phyloP scores from a whole-genome alignment of 2,329 filamentous ascomycete genomes.

The Trichophyton mentagrophytes region DNA sequence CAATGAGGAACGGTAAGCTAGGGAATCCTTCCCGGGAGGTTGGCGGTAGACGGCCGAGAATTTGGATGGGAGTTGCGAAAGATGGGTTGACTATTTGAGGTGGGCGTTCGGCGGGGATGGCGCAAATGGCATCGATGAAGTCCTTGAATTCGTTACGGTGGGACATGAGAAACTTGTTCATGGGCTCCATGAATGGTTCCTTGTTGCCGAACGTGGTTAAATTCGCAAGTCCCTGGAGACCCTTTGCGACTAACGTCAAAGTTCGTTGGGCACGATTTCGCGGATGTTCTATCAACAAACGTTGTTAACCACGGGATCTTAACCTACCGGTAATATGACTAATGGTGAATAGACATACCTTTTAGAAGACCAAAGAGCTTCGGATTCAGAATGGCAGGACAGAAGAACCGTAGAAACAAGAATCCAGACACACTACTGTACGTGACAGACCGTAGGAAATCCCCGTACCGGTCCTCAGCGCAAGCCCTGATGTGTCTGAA shows the following conservation, averaged over 20 bases:
- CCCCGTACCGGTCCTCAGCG: conserved; percentile 86
- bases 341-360: conserved; percentile 30
- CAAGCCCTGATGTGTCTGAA: conserved; percentile 86
- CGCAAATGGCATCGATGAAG: conserved; percentile 77
- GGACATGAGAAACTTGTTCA: conserved; percentile 73
- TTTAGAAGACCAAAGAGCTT: conserved; percentile 80
- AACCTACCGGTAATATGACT: too few relatives aligned
- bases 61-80: conserved; percentile 86
- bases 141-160: conserved; percentile 71
- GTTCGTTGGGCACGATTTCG: conserved; percentile 72
- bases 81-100: conserved; percentile 58
- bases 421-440: conserved; percentile 95
- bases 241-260: conserved; percentile 83
- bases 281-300: conserved; percentile 54
- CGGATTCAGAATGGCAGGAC: conserved; percentile 87
- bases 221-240: conserved; percentile 79
- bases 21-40: conserved; percentile 84
- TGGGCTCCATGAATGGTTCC: conserved; percentile 97
- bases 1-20: conserved; percentile 82
- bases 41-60: conserved; percentile 66
- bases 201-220: conserved; percentile 85
- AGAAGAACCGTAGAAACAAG: conserved; percentile 87
- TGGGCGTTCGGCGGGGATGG: conserved; percentile 60
- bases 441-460: conserved; percentile 75
- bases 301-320: neutral